Evolutionary conservation across 192 early-diverging fungal genomes (phyloP), one percentile per base, ranked within the genome.

Genomic region (Mortierella alpina): DNA sequence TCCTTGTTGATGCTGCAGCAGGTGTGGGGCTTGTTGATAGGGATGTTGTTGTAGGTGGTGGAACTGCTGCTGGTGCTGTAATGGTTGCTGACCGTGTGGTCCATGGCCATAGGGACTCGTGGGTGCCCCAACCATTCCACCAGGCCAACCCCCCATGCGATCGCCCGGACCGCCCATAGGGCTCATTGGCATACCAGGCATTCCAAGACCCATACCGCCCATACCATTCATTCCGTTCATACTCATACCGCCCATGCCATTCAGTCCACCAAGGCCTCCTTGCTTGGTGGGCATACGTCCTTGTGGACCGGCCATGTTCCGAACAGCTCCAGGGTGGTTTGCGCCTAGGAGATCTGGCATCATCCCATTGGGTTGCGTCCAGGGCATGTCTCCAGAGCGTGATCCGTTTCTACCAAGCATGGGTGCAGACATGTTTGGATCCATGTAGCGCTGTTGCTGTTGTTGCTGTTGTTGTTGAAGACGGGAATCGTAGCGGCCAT

Each of bases 151-250:
- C 49, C 47, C 55, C 59, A 75, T 56, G 22, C 66, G 64, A 44
- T 66, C 73, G 20, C 47, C 52, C 69, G 63, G 40, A 46, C 63
- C 69, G 23, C 47, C 58, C 53, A 68, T 56, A 44, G 41, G 23
- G 23, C 47, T 40, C 61, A 42, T 54, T 9, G 57, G 57, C 41
- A 80, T 60, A 61, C 70, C 64, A 40, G 58, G 41, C 67, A 70
- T 70, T 13, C 74, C 66, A 15, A 70, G 63, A 45, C 57, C 63
- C 66, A 80, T 63, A 48, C 63, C 63, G 8, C 64, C 59, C 77
- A 80, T 80, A 45, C 75, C 75, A 20, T 51, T 63, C 63, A 71
- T 71, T 17, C 59, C 50, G 51, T 59, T 59, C 69, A 71, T 71
- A 17, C 55, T 23, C 66, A 78, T 55, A 15, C 63, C 59, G 20